Evolutionary conservation across 176 grass and related monocot genomes (phyloP).

Genomic region (Echinochloa phyllopogon): DNA sequence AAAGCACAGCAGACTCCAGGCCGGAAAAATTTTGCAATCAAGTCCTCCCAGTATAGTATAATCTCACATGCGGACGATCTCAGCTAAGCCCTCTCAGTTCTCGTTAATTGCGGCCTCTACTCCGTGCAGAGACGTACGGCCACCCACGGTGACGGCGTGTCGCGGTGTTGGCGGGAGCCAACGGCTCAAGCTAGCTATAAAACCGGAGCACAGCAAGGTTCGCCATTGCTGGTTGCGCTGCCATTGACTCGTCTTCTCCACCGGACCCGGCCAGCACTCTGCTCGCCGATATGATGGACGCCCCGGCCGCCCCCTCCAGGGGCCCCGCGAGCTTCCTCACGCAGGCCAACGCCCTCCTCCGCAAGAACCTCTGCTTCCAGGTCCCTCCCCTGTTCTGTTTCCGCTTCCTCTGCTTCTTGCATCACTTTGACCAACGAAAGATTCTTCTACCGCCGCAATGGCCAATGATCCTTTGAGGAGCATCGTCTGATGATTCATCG

Average conservation of each 20-base stretch:
- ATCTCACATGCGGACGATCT: background rate
- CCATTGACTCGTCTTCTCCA: background rate
- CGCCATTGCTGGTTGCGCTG: background rate
- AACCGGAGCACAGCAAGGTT: background rate
- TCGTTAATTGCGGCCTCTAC: background rate
- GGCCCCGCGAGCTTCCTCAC: constrained; percentile 65
- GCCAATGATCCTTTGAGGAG: too few relatives aligned
- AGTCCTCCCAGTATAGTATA: background rate
- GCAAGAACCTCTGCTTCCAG: constrained; percentile 99
- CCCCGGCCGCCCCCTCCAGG: constrained; percentile 26
- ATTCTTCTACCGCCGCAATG: too few relatives aligned
- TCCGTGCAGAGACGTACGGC: background rate
- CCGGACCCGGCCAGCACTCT: background rate
- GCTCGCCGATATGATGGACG: background rate
- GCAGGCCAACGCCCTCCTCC: constrained; percentile 95
- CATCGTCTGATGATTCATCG: background rate
- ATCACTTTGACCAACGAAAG: background rate
- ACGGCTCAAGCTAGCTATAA: constrained; percentile 10
- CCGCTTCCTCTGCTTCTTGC: background rate
- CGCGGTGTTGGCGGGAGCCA: constrained; percentile 8
- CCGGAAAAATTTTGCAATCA: background rate
- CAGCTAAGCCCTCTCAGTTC: background rate
- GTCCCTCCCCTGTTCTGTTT: constrained; percentile 35
- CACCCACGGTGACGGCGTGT: constrained; percentile 24
- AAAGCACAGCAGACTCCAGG: too few relatives aligned